Conservation (phyloP, 257 asterid species). For the Hygrophila difformis region DNA sequence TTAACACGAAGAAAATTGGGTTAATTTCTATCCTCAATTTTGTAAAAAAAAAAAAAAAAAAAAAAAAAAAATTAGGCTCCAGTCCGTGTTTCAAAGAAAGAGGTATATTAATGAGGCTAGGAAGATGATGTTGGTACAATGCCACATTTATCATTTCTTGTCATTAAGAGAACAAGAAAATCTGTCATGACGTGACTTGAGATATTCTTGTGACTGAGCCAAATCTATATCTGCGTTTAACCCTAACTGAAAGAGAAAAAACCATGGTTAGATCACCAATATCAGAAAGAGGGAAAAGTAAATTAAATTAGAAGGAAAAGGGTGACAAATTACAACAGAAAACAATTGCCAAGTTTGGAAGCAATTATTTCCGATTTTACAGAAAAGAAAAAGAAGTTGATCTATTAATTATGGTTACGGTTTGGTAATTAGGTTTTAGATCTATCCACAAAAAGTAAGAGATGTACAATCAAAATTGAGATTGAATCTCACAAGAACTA, state of each 20-base stretch:
- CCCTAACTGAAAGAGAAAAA: conserved; percentile 22
- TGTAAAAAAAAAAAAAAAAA: no score
- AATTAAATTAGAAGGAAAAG: neutral
- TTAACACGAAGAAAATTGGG: conserved; percentile 8
- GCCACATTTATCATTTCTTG: conserved; percentile 17
- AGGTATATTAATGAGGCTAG: neutral
- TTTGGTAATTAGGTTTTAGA: neutral
- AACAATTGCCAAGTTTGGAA: neutral
- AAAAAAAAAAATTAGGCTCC: no score
- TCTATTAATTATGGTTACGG: conserved; percentile 1
- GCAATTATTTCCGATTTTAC: neutral
- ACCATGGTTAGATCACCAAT: conserved; percentile 5
- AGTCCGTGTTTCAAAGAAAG: neutral
- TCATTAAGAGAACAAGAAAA: conserved; percentile 45
- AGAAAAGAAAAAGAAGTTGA: neutral
- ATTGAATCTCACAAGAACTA: neutral
- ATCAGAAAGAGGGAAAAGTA: neutral
- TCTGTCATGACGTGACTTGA: conserved; percentile 59
- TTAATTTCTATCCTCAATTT: neutral
- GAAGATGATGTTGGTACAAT: neutral
- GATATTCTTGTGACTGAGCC: conserved; percentile 48
- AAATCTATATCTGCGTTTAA: conserved; percentile 20
- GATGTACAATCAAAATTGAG: neutral
- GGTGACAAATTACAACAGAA: neutral
- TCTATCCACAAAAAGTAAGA: neutral